Base-by-base conservation (phyloP, 495 filamentous ascomycete genomes). In the Pyrenula aspistea region DNA sequence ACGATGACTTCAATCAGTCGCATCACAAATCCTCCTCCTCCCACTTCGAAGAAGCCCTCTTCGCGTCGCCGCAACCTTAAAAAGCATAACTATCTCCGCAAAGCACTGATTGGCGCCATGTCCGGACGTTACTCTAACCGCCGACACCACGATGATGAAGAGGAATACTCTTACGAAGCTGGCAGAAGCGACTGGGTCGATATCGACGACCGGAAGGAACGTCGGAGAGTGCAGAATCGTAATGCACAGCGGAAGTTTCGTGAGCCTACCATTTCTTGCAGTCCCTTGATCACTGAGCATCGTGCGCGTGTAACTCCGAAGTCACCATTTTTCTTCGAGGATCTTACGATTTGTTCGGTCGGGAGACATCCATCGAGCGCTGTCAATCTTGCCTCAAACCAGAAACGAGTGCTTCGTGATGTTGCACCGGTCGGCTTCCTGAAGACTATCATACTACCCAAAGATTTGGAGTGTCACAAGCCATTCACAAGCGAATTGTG, bases 241-340 rank as follows among this genome's bases (percentile, higher is more conserved):
- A 97, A 96, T 73, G 92, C 92, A 47, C 92, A 97, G 74, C 85
- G 92, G 57, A 97, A 97, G 74, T 97, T 96, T 75, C 92, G 92
- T 96, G 79, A 68, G 91, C 87, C 21, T 49, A n/a, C n/a, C n/a
- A n/a, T n/a, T n/a, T n/a, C n/a, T n/a, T n/a, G n/a, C n/a, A n/a
- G n/a, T n/a, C n/a, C n/a, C n/a, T n/a, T n/a, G n/a, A n/a, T n/a
- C n/a, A n/a, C n/a, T n/a, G n/a, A n/a, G n/a, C n/a, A n/a, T n/a
- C n/a, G n/a, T n/a, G n/a, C n/a, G n/a, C n/a, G n/a, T n/a, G n/a
- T n/a, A n/a, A n/a, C n/a, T n/a, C n/a, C n/a, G n/a, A n/a, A n/a
- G n/a, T n/a, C n/a, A n/a, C n/a, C n/a, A n/a, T n/a, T n/a, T n/a
- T n/a, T n/a, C n/a, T n/a, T n/a, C n/a, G n/a, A n/a, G n/a, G n/a